Evolutionary conservation across 345 rosid species (phyloP), one percentile per base, ranked within the genome.

Genomic region (Diplotaxis tenuifolia): DNA sequence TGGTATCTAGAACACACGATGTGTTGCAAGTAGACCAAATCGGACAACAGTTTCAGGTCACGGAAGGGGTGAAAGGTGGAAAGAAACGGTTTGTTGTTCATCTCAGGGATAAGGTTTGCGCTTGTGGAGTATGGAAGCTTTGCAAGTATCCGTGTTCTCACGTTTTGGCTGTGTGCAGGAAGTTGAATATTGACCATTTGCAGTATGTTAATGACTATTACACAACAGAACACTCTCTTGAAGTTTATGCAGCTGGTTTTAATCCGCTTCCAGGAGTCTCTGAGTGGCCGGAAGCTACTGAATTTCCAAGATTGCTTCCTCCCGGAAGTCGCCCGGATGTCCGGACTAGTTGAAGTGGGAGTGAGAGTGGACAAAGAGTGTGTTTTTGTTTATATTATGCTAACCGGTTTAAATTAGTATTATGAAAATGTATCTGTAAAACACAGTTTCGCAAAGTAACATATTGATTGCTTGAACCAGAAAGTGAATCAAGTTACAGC

Each of bases 121-220:
- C 20, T 0, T 69, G 73, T 40, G 6, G 54, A 19, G 7, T 7
- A 25, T 57, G 54, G 73, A 27, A 38, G 12, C 28, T 57, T 25
- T 16, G 1, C 73, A 58, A 58, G 56, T 27, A 6, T 69, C 56
- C 57, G 5, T 58, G 73, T 27, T 27, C 65, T 0, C 73, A 69
- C 40, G 9, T 57, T 7, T 15, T 69, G 11, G 73, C 73, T 0
- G 73, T 69, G 25, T 69, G 65, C 42, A 57, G 28, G 73, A 69
- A 9, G 56, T 14, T 69, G 19, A 19, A 58, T 1, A 12, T 11
- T 42, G 73, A 69, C 27, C 56, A 69, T 42, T 58, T 69, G 57
- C 56, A 40, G 56, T 69, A 57, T 57, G 73, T 69, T 6, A 42
- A 42, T 11, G 73, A 69, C 9, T 69, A 3, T 6, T 69, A 40